These are phyloP conservation scores for Pyricularia sp. DNA, from an alignment of 2,329 filamentous ascomycete genomes.

Conservation along the genomic window DNA sequence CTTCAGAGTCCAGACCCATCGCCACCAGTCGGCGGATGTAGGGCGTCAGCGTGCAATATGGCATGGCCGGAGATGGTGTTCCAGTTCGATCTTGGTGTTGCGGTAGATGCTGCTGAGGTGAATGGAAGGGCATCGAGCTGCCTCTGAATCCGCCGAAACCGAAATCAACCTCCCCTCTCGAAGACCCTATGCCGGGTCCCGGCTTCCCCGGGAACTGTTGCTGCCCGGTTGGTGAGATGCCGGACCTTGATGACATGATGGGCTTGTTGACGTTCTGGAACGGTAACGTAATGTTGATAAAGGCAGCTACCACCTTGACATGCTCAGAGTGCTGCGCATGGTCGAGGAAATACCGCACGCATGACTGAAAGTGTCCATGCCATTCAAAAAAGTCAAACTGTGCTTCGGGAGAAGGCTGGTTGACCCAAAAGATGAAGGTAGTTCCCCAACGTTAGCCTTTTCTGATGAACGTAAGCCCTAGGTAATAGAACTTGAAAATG, in stretches of 20 bases:
- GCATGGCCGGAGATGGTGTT: slow-evolving; percentile 16
- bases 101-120: background rate
- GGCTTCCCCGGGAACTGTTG: slow-evolving; percentile 11
- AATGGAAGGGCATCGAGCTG: slow-evolving; percentile 7
- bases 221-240: slow-evolving; percentile 22
- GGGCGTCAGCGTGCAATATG: slow-evolving; percentile 62
- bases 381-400: slow-evolving; percentile 81
- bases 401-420: slow-evolving; percentile 34
- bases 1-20: slow-evolving; percentile 80
- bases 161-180: background rate
- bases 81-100: background rate
- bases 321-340: slow-evolving; percentile 75
- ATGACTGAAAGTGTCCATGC: slow-evolving; percentile 86
- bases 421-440: background rate
- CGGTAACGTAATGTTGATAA: slow-evolving; percentile 85
- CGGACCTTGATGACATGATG: slow-evolving; percentile 27
- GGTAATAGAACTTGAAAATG: background rate
- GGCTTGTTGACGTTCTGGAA: slow-evolving; percentile 57
- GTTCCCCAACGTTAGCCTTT: background rate
- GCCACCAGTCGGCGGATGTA: slow-evolving; percentile 86
- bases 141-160: background rate
- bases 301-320: slow-evolving; percentile 81
- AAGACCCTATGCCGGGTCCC: background rate
- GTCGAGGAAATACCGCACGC: slow-evolving; percentile 84
- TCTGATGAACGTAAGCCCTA: background rate